Percentiles rank a stretch among this genome's conserved stretches.
These are phyloP conservation scores for Cladosporium sp. DNA, from an alignment of 2,329 filamentous ascomycete genomes.

Conservation along the genomic window DNA sequence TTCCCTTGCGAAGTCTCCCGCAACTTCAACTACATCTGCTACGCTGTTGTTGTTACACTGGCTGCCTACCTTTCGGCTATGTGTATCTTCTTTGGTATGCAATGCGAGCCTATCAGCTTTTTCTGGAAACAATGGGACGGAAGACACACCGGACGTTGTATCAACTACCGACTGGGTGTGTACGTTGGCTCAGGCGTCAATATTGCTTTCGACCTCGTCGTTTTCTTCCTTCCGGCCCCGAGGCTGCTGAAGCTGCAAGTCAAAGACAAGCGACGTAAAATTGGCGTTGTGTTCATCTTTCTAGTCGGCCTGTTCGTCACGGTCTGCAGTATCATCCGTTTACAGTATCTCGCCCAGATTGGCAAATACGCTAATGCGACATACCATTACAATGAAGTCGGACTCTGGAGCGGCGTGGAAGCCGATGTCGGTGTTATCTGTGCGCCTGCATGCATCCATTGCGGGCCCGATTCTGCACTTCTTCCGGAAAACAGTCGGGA, in stretches of 20 bases:
- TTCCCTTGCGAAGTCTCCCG: background rate
- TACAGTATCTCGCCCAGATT: slow-evolving; percentile 20
- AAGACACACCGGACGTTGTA: background rate
- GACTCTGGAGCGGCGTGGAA: slow-evolving; percentile 27
- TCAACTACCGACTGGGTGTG: background rate
- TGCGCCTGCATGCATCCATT: slow-evolving; percentile 29
- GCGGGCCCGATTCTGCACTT: slow-evolving; percentile 10
- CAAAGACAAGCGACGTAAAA: background rate
- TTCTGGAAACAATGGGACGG: slow-evolving; percentile 8
- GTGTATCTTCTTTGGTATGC: background rate
- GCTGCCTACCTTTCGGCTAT: background rate
- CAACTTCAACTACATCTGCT: background rate
- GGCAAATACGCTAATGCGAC: slow-evolving; percentile 24
- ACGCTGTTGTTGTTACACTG: background rate
- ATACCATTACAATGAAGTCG: slow-evolving; percentile 26
- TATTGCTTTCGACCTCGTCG: background rate
- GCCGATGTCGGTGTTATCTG: slow-evolving; percentile 26
- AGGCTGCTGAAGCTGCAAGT: background rate
- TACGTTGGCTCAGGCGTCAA: background rate
- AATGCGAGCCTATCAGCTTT: background rate
- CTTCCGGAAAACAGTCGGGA: slow-evolving; percentile 3
- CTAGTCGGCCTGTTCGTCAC: slow-evolving; percentile 27
- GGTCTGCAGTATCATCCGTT: slow-evolving; percentile 23
- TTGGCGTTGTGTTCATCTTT: background rate
- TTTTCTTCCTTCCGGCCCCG: slow-evolving; percentile 1